Evolutionary conservation across 2,329 filamentous ascomycete species (phyloP), one percentile per base, ranked within the genome.

Genomic region (Tricladium varicosporioides): DNA sequence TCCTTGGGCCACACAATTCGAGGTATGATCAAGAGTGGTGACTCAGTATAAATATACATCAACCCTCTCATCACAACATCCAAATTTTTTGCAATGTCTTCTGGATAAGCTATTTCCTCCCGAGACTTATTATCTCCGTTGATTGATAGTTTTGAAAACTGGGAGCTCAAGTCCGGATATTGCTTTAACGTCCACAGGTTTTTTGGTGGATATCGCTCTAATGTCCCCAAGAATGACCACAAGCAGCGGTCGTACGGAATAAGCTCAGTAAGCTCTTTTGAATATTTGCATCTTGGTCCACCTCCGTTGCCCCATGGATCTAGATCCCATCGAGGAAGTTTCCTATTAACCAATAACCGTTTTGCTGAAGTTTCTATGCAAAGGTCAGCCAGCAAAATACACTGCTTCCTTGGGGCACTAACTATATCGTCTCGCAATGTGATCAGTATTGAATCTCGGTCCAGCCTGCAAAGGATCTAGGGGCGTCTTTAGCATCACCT

Each of bases 171-270:
- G 22, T 27, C 22, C 22, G 22, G 22, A 27, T 27, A 27, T 13
- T 11, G 8, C 53, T 11, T 4, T 14, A 10, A 44, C 11, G 13
- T 54, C 51, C 10, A 48, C 31, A 11, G 11, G n/a, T 31, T 54
- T 15, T 45, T n/a, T 15, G 48, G 52, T 4, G 59, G 56, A 59
- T 59, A 33, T 14, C 44, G 51, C 9, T 48, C 27, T 4, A 58
- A 10, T 11, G 36, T 45, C 9, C 53, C 54, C 13, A 61, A 43
- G 31, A 59, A 61, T 3, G 40, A n/a, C 53, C 47, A 56, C 18
- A 61, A 32, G 42, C 51, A 61, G 14, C 54, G 56, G 19, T 59
- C 44, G 32, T 59, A 59, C 2, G 59, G 59, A 5, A 60, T 43
- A 16, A 61, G 44, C 5, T 48, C 22, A 16, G 59, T 53, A 9